Evolutionary conservation across 495 filamentous ascomycete species (phyloP), one percentile per base, ranked within the genome.

Genomic region (Podospora comata): DNA sequence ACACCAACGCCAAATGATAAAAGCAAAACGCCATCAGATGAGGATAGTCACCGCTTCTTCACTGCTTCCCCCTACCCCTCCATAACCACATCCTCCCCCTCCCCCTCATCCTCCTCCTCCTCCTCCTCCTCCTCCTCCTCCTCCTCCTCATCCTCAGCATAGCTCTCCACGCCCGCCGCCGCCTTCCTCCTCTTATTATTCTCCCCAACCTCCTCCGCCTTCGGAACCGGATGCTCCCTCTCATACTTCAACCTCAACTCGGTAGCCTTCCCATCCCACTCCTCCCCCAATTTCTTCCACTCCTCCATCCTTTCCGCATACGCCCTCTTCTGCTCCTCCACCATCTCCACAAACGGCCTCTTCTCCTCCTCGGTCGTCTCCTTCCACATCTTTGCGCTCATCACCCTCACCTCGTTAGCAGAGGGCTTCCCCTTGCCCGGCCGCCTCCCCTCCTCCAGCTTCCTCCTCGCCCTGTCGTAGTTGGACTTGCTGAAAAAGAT

Each of bases 371-470:
- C 84, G 4, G 81, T 72, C 0, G 91, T 89, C 65, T 91, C 88
- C 69, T 90, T 89, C 95, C 95, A 99, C 91, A 93, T 93, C 72
- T 89, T 87, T 19, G 93, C 91, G 20, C 94, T 83, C 67, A 91
- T 91, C 9, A 87, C 84, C 44, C 95, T 89, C 62, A 99, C 89
- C 69, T 95, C 92, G 70, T 94, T 94, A 2, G 89, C 88, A 55
- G 86, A 84, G 2, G 89, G 82, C 70, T 91, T 89, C 3, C 85
- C 86, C 26, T 89, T 89, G 53, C 87, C 83, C 23, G 85, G 79
- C 57, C 87, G 85, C 5, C 88, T 85, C 2, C 84, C 84, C 56
- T 88, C 86, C 65, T 93, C 91, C 71, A 91, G 92, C 69, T 86
- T 82, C 34, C 80, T 81, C 71, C 92, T 92, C 73, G 90, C 92